Evolutionary conservation across 2,329 filamentous ascomycete species (phyloP).

Genomic region (Dryadomyces quercus-mongolicae): DNA sequence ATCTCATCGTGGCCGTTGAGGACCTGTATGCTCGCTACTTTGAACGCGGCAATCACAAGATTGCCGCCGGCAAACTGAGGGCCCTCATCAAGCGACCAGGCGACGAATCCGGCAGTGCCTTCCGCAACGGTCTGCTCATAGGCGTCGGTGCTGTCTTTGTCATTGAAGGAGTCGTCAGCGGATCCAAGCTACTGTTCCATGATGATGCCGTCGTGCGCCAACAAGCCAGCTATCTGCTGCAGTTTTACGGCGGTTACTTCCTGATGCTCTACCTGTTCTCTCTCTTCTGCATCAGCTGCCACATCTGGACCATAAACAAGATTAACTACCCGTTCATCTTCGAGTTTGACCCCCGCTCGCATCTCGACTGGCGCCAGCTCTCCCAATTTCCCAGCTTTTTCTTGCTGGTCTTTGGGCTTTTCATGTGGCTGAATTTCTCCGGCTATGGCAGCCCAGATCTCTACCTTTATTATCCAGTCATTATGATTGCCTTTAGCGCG

Average conservation of each 20-base stretch:
- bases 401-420: slow-evolving; percentile 62
- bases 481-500: slow-evolving; percentile 59
- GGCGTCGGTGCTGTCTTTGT: slow-evolving; percentile 55
- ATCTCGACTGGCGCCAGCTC: slow-evolving; percentile 81
- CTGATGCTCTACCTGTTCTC: slow-evolving; percentile 68
- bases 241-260: slow-evolving; percentile 91
- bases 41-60: slow-evolving; percentile 83
- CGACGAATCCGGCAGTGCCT: slow-evolving; percentile 45
- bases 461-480: slow-evolving; percentile 77
- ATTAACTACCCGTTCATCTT: slow-evolving; percentile 97
- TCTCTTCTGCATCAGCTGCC: slow-evolving; percentile 77
- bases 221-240: slow-evolving; percentile 58
- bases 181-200: slow-evolving; percentile 37
- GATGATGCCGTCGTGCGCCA: slow-evolving; percentile 32
- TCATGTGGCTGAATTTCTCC: slow-evolving; percentile 83
- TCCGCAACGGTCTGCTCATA: slow-evolving; percentile 52
- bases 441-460: slow-evolving; percentile 51
- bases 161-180: slow-evolving; percentile 54
- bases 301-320: slow-evolving; percentile 69
- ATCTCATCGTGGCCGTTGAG: slow-evolving; percentile 68
- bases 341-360: slow-evolving; percentile 80
- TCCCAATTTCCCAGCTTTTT: slow-evolving; percentile 80
- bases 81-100: slow-evolving; percentile 49
- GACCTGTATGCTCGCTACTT: slow-evolving; percentile 93
- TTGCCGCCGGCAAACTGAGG: slow-evolving; percentile 78